These are phyloP conservation scores for Zymoseptoria tritici DNA, from an alignment of 2,329 filamentous ascomycete species.

Conservation along the genomic window DNA sequence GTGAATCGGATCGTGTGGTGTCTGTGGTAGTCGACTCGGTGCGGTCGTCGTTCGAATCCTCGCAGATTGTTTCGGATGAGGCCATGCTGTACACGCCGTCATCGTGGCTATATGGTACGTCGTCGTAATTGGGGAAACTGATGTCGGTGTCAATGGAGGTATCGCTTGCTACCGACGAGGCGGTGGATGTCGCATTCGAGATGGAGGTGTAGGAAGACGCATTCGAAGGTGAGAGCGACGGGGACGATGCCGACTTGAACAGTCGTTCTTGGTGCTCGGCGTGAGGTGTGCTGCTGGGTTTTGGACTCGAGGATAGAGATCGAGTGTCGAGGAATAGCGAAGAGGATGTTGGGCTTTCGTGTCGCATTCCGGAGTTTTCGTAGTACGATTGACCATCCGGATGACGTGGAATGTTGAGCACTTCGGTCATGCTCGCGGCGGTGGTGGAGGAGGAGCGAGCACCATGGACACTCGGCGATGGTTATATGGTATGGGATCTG, in stretches of 20 bases:
- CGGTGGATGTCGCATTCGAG: slow-evolving; percentile 44
- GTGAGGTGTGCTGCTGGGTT: slow-evolving; percentile 27
- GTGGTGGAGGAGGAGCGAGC: background rate
- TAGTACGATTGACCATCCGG: slow-evolving; percentile 39
- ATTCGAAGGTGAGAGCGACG: slow-evolving; percentile 23
- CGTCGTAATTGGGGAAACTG: slow-evolving; percentile 40
- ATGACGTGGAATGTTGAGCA: slow-evolving; percentile 34
- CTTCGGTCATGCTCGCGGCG: slow-evolving; percentile 35
- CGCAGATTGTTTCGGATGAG: background rate
- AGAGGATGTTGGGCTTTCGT: slow-evolving; percentile 36
- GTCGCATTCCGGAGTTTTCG: slow-evolving; percentile 33
- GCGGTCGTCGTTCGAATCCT: slow-evolving; percentile 15
- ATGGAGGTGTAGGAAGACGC: slow-evolving; percentile 30
- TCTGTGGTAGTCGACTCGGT: slow-evolving; percentile 40
- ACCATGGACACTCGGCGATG: background rate
- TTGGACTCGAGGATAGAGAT: slow-evolving; percentile 22
- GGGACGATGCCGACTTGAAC: slow-evolving; percentile 23
- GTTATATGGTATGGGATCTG: background rate
- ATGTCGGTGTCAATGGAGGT: slow-evolving; percentile 43
- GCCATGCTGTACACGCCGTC: slow-evolving; percentile 10
- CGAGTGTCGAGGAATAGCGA: slow-evolving; percentile 36
- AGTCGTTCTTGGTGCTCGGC: slow-evolving; percentile 29
- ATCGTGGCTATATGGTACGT: slow-evolving; percentile 18
- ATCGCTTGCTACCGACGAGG: slow-evolving; percentile 53
- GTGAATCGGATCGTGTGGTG: slow-evolving; percentile 51